phyloP scores from a whole-genome alignment of 192 early-diverging fungal genomes.

The Coemansia sp. region DNA sequence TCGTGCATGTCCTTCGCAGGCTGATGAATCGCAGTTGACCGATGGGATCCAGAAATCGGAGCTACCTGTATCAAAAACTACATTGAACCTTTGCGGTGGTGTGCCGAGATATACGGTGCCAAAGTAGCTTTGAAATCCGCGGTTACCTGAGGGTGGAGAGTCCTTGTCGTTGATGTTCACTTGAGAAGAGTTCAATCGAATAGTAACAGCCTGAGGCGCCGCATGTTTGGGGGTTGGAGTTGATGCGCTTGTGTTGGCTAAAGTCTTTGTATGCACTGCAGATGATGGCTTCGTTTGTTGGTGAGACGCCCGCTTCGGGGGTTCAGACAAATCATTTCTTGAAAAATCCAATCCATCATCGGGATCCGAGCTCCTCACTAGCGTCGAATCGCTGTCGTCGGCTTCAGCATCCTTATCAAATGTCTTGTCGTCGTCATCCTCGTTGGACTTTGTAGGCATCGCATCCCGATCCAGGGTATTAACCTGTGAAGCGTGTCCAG shows the following conservation, averaged over 20 bases:
- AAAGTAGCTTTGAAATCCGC: conserved; percentile 54
- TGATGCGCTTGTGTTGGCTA: background rate
- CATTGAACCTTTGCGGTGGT: conserved; percentile 59
- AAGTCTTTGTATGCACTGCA: background rate
- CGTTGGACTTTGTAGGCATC: background rate
- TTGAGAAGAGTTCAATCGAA: conserved; percentile 38
- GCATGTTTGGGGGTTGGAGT: background rate
- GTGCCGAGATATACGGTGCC: conserved; percentile 56
- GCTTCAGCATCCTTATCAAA: conserved; percentile 7
- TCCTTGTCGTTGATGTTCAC: conserved; percentile 39
- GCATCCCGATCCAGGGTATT: background rate
- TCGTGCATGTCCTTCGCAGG: conserved; percentile 49
- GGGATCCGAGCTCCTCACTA: background rate
- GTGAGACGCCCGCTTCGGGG: background rate
- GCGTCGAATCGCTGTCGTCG: background rate
- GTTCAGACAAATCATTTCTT: background rate
- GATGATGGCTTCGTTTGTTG: background rate
- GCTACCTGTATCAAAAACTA: conserved; percentile 66
- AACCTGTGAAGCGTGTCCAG: background rate
- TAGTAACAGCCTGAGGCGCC: conserved; percentile 20
- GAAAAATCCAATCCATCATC: background rate
- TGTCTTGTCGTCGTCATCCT: background rate
- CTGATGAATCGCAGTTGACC: conserved; percentile 50
- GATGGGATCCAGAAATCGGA: conserved; percentile 65
- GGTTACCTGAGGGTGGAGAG: conserved; percentile 34